These are phyloP conservation scores for Trichoderma brevicompactum DNA, from an alignment of 2,329 filamentous ascomycete species.

Conservation along the genomic window DNA sequence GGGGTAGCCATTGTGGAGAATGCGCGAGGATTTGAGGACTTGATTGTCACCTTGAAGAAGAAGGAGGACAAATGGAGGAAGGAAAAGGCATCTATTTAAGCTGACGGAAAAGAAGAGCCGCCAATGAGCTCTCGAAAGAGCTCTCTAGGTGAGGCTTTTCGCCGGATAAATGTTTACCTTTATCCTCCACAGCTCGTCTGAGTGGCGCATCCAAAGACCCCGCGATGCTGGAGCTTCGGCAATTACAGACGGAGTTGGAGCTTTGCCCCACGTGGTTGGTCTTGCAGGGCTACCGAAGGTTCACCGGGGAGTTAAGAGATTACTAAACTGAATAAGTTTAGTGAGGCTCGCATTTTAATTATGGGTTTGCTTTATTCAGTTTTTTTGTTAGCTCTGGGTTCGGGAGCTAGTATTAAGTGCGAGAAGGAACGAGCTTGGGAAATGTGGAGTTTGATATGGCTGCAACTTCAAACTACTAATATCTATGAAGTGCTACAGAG, in stretches of 20 bases:
- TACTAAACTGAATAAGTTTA: background rate
- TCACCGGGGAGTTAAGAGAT: slow-evolving; percentile 22
- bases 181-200: no score
- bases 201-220: background rate
- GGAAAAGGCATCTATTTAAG: background rate
- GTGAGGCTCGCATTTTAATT: background rate
- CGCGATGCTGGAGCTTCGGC: slow-evolving; percentile 34
- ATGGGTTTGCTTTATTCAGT: no score
- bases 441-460: no score
- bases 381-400: no score
- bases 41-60: no score
- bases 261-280: slow-evolving; percentile 13
- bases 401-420: no score
- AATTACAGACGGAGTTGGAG: slow-evolving; percentile 36
- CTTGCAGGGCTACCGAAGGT: background rate
- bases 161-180: slow-evolving; percentile 14
- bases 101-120: background rate
- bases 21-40: background rate
- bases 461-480: no score
- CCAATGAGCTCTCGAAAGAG: background rate
- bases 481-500: no score
- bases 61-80: background rate
- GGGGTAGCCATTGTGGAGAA: slow-evolving; percentile 47
- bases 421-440: no score
- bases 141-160: background rate